These are phyloP conservation scores for Pythium angustatum DNA, from an alignment of 352 stramenopile species.

Conservation along the genomic window DNA sequence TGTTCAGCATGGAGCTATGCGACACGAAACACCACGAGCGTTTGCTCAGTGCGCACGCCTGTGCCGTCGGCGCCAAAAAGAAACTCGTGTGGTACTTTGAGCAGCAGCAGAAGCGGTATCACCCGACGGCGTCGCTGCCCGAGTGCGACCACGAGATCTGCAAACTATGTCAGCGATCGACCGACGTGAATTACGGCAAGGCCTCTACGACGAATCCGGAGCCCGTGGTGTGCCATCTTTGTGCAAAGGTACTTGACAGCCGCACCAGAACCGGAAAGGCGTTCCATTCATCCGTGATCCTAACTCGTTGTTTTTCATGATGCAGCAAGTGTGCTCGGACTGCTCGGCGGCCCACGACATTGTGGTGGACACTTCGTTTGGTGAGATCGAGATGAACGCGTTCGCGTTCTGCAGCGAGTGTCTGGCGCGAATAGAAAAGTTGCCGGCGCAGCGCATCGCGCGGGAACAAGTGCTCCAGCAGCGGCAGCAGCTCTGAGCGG, in stretches of 20 bases:
- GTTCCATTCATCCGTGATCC: too few species aligned
- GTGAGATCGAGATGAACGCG: not conserved
- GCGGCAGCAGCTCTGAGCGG: too few species aligned
- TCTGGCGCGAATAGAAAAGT: not conserved
- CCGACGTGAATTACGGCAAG: too few species aligned
- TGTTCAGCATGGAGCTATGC: slow-evolving; percentile 42
- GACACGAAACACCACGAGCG: slow-evolving; percentile 24
- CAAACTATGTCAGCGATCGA: not conserved
- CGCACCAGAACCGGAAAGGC: too few species aligned
- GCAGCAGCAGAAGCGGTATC: slow-evolving; percentile 14
- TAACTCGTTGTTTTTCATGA: not conserved
- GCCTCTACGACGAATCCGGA: too few species aligned
- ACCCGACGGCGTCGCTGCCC: not conserved
- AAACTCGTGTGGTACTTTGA: slow-evolving; percentile 49
- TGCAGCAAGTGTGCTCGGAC: slow-evolving; percentile 13
- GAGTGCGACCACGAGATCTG: not conserved
- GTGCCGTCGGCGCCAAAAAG: slow-evolving; percentile 38
- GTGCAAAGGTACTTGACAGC: slow-evolving; percentile 9
- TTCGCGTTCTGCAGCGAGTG: slow-evolving; percentile 20
- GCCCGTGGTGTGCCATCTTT: too few species aligned
- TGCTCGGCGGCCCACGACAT: slow-evolving; percentile 12
- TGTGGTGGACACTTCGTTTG: slow-evolving; percentile 7
- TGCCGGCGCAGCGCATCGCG: slow-evolving; percentile 5
- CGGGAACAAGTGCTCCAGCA: not conserved
- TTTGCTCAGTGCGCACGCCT: not conserved